A percentile compares a stretch with the other conserved stretches of the same genome.
These are phyloP conservation scores for Aegle marmelos DNA, from an alignment of 345 rosid species.

Conservation along the genomic window DNA sequence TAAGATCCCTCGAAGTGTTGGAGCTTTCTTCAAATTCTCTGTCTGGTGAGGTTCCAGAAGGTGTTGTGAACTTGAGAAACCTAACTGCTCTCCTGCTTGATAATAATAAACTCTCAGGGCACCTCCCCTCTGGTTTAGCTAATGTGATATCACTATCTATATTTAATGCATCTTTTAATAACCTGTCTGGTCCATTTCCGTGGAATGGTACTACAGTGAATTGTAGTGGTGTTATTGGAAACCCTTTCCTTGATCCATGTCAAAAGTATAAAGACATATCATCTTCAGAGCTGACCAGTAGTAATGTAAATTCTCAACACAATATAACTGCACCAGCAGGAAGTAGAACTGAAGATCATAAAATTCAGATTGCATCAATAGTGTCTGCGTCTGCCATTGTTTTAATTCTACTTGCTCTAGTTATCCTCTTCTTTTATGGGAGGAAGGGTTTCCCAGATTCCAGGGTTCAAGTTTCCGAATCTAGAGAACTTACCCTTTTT, in stretches of 20 bases:
- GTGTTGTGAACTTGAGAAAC: constrained; percentile 7
- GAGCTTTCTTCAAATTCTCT: constrained; percentile 11
- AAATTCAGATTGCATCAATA: constrained; percentile 35
- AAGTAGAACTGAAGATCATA: neutral
- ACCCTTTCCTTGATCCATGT: neutral
- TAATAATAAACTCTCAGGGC: constrained; percentile 16
- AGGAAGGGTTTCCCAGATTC: constrained; percentile 19
- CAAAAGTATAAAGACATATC: neutral
- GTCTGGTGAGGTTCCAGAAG: constrained; percentile 8
- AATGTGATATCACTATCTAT: constrained; percentile 1
- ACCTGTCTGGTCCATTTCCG: neutral
- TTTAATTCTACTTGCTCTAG: constrained; percentile 23
- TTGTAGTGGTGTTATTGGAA: constrained; percentile 7
- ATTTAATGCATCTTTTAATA: constrained; percentile 11
- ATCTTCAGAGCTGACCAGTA: neutral
- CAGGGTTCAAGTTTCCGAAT: constrained; percentile 22
- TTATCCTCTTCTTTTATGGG: constrained; percentile 23
- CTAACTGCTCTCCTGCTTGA: constrained; percentile 19
- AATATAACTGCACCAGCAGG: neutral
- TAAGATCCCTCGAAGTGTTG: constrained; percentile 2
- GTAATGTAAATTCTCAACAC: neutral
- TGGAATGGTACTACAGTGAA: constrained; percentile 13
- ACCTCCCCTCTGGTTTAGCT: constrained; percentile 8
- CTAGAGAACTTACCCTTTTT: constrained; percentile 27
- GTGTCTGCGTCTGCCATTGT: constrained; percentile 30